These are phyloP conservation scores for Leccinum insigne DNA, from an alignment of 1,284 basidiomycete species.

Conservation along the genomic window DNA sequence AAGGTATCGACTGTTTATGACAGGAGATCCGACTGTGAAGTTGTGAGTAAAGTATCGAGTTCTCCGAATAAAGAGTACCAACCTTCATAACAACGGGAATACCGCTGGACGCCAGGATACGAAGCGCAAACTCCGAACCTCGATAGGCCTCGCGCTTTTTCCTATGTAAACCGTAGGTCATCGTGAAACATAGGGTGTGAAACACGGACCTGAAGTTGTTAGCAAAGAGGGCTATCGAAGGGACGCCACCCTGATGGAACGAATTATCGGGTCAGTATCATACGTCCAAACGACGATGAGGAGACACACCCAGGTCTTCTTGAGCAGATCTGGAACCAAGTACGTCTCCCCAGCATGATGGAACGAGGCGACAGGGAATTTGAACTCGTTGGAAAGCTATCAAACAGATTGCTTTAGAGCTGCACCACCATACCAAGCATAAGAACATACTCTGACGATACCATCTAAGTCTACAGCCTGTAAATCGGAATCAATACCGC, in stretches of 20 bases:
- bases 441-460: slow-evolving; percentile 42
- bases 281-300: neutral
- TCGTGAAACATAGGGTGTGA: neutral
- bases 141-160: slow-evolving; percentile 69
- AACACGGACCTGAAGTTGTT: slow-evolving; percentile 45
- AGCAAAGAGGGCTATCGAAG: slow-evolving; percentile 68
- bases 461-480: slow-evolving; percentile 55
- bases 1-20: slow-evolving; percentile 59
- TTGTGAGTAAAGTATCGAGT: neutral
- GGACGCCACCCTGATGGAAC: slow-evolving; percentile 41
- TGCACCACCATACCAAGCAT: neutral
- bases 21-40: slow-evolving; percentile 42
- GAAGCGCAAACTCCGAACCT: slow-evolving; percentile 63
- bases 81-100: slow-evolving; percentile 57
- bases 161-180: slow-evolving; percentile 22
- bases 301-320: slow-evolving; percentile 50
- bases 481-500: neutral
- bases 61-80: neutral
- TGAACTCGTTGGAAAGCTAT: slow-evolving; percentile 75
- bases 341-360: slow-evolving; percentile 81
- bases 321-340: slow-evolving; percentile 70
- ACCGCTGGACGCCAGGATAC: slow-evolving; percentile 56
- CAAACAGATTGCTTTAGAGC: slow-evolving; percentile 20
- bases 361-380: slow-evolving; percentile 67
- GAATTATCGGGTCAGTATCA: slow-evolving; percentile 14